Evolutionary conservation across 2,329 filamentous ascomycete species (phyloP).

Genomic region (Cercospora sesami): DNA sequence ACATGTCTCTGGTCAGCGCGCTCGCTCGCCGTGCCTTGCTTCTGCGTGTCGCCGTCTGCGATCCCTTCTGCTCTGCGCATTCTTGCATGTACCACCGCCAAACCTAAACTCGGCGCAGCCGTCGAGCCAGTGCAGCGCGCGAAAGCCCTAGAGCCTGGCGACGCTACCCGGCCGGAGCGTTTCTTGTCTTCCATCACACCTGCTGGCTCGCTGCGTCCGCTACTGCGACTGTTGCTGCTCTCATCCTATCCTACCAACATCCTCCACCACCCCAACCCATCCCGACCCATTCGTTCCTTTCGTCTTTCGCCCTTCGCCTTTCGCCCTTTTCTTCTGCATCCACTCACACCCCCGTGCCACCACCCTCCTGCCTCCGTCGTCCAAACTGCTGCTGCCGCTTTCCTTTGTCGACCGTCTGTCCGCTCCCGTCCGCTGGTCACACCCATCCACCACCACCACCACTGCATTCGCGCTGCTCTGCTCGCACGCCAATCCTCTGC

Average conservation of each 20-base stretch:
- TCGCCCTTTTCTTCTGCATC: neutral
- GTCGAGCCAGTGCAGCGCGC: neutral
- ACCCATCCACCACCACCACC: neutral
- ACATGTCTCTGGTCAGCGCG: neutral
- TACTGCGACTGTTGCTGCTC: neutral
- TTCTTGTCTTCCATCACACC: neutral
- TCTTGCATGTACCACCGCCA: neutral
- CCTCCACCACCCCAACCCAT: neutral
- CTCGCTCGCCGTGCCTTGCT: neutral
- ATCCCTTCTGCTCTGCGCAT: neutral
- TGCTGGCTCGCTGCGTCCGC: neutral
- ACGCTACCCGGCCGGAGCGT: neutral
- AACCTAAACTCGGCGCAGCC: neutral
- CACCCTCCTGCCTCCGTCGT: neutral
- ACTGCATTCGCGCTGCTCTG: neutral
- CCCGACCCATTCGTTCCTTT: neutral
- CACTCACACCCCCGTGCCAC: neutral
- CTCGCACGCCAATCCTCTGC: neutral
- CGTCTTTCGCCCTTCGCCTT: neutral
- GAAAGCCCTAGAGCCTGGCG: neutral
- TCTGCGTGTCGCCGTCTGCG: neutral
- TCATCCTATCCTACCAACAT: neutral
- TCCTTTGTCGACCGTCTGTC: slow-evolving; percentile 15
- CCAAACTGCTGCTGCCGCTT: slow-evolving; percentile 4
- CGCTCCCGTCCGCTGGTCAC: slow-evolving; percentile 8